Evolutionary conservation across 2,329 filamentous ascomycete species (phyloP).

Genomic region (Pestalotiopsis sp.): DNA sequence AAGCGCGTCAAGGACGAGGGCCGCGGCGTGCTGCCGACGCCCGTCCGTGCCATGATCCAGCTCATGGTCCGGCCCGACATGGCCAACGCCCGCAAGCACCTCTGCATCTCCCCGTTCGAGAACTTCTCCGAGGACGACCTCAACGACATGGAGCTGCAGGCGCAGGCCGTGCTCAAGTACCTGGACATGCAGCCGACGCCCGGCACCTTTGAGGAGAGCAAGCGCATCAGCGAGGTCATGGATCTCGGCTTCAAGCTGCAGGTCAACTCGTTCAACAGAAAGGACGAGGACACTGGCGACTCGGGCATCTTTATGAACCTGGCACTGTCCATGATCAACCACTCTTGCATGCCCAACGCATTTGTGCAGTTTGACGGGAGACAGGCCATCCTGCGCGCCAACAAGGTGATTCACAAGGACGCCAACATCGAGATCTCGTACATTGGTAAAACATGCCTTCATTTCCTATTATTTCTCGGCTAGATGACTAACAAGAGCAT

Average conservation of each 20-base stretch:
- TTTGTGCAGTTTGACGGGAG: constrained; percentile 58
- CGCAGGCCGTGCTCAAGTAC: constrained; percentile 52
- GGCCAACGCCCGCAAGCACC: constrained; percentile 33
- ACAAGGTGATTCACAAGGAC: constrained; percentile 48
- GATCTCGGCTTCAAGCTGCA: constrained; percentile 52
- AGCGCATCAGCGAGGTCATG: constrained; percentile 41
- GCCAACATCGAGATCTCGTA: constrained; percentile 66
- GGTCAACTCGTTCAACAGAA: constrained; percentile 63
- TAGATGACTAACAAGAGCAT: not conserved
- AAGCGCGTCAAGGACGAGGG: constrained; percentile 39
- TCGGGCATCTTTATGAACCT: constrained; percentile 60
- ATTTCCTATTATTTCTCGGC: not conserved
- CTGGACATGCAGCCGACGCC: constrained; percentile 38
- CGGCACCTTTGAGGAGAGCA: constrained; percentile 17
- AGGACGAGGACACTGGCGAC: constrained; percentile 53
- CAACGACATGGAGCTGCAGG: constrained; percentile 50
- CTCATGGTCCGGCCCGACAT: constrained; percentile 43
- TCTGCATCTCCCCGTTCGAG: constrained; percentile 50
- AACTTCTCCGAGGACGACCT: constrained; percentile 34
- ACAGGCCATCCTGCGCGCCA: constrained; percentile 52
- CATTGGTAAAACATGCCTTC: constrained; percentile 44
- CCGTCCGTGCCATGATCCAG: constrained; percentile 56
- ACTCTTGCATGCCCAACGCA: constrained; percentile 64
- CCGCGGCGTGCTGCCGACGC: constrained; percentile 50
- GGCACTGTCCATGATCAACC: constrained; percentile 61